phyloP scores from a whole-genome alignment of 305 asterid genomes.

The Rubia tinctorum region DNA sequence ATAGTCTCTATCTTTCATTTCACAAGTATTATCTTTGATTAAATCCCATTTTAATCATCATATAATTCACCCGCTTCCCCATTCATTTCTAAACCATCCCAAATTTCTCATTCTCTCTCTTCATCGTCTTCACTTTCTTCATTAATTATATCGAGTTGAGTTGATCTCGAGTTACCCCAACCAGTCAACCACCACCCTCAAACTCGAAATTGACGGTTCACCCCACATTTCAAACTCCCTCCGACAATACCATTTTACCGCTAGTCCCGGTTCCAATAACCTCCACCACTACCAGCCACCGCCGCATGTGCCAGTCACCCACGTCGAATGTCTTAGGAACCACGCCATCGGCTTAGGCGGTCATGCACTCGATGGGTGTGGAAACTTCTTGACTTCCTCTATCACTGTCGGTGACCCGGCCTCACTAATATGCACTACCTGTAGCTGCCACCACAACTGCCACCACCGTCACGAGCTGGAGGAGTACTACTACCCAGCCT shows the following conservation, averaged over 20 bases:
- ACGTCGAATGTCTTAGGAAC: constrained; percentile 72
- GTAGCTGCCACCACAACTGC: constrained; percentile 26
- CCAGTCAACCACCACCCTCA: constrained; percentile 26
- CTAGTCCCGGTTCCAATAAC: constrained; percentile 16
- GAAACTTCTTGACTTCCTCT: constrained; percentile 66
- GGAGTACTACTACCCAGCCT: constrained; percentile 39
- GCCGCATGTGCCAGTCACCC: constrained; percentile 22
- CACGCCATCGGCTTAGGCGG: constrained; percentile 77
- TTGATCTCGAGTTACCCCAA: too few relatives aligned
- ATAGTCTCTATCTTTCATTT: too few relatives aligned
- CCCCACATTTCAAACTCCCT: constrained; percentile 46
- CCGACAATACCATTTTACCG: constrained; percentile 29
- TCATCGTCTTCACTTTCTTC: background rate
- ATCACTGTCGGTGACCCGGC: constrained; percentile 35
- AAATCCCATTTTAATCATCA: too few relatives aligned
- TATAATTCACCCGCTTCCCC: too few relatives aligned
- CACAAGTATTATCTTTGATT: too few relatives aligned
- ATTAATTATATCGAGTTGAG: background rate
- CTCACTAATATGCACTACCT: constrained; percentile 45
- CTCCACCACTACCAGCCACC: constrained; percentile 26
- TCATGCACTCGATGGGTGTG: constrained; percentile 89
- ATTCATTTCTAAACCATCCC: too few relatives aligned
- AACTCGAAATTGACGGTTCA: constrained; percentile 63
- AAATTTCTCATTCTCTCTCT: too few relatives aligned
- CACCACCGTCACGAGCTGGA: constrained; percentile 5